Base-by-base conservation (phyloP, 2,329 filamentous ascomycete genomes). In the Apiospora arundinis region DNA sequence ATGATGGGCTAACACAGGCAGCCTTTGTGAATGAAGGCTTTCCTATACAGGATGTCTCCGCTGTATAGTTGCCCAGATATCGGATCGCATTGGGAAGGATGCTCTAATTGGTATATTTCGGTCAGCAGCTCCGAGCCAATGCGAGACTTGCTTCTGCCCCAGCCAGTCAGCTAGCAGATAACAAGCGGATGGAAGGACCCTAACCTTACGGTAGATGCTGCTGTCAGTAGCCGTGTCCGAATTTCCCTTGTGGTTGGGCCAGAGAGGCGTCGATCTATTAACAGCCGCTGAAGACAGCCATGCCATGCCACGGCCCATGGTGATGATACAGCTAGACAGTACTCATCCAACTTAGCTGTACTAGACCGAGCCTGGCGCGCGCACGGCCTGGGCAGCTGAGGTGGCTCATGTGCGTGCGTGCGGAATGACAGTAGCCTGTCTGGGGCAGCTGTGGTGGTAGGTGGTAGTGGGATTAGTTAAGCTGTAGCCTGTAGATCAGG, bases 51-150 rank as follows among this genome's bases (percentile, higher is more conserved):
- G 52, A 32, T 60, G 52, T 60, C 52, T 60, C 52, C 52, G 52
- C 28, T 21, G 52, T 60, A 60, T 60, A 60, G 52, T 32, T 60
- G 52, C 52, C 18, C 52, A 60, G 52, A 37, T 60, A 60, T 60
- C 52, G 37, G 21, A 32, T 60, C 52, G 52, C 52, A 60, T 37
- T 60, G 52, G 52, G 28, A 60, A 37, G 18, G 52, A 21, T 21
- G 8, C 52, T 32, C 52, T 60, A 28, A 37, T 28, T 60, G 52
- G 52, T 60, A 21, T 18, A 37, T 60, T 21, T 32, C 52, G 52
- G 28, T 18, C 25, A 37, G 14, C 6, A 32, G 52, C 52, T 60
- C 52, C 52, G 52, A 16, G 28, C 52, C 52, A 60, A 60, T 60
- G 52, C 32, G 18, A 40, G 56, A 63, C 8, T 37, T 63, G 56